These are phyloP conservation scores for Eimeria sp. DNA, from an alignment of 169 alveolate genomes.

Conservation along the genomic window DNA sequence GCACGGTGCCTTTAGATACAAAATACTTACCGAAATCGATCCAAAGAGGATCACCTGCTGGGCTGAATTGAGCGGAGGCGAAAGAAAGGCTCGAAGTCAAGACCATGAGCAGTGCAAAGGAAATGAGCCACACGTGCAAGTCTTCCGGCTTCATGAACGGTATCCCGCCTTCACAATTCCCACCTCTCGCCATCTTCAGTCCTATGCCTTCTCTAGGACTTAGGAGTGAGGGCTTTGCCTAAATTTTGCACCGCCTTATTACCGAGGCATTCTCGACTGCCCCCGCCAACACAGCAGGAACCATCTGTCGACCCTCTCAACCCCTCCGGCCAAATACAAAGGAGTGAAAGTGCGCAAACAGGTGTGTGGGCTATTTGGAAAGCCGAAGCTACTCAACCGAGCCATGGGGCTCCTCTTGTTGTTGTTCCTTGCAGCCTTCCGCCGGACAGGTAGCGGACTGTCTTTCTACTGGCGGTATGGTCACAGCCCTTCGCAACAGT, in stretches of 20 bases:
- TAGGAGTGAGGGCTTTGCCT: neutral
- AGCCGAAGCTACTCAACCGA: constrained; percentile 15
- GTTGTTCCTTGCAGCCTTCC: neutral
- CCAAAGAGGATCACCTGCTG: constrained; percentile 14
- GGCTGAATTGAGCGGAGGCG: constrained; percentile 33
- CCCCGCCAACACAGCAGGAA: constrained; percentile 28
- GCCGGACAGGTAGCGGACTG: neutral
- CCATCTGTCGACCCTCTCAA: constrained; percentile 1
- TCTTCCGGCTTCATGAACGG: constrained; percentile 57
- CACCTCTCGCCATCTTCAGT: constrained; percentile 42
- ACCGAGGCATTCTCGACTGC: constrained; percentile 49
- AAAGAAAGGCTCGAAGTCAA: constrained; percentile 63
- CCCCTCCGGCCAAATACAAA: constrained; percentile 39
- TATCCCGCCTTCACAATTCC: constrained; percentile 14
- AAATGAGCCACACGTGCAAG: constrained; percentile 66
- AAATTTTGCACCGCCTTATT: neutral
- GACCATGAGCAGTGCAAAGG: constrained; percentile 54
- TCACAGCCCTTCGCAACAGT: neutral
- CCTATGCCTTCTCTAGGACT: neutral
- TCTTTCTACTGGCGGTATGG: neutral
- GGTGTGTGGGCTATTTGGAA: constrained; percentile 21
- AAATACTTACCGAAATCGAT: constrained; percentile 27
- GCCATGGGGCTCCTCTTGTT: constrained; percentile 15
- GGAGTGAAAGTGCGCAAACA: neutral
- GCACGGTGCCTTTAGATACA: neutral